Conservation (phyloP, 2,329 filamentous ascomycete species). For the Microdochium paspali region DNA sequence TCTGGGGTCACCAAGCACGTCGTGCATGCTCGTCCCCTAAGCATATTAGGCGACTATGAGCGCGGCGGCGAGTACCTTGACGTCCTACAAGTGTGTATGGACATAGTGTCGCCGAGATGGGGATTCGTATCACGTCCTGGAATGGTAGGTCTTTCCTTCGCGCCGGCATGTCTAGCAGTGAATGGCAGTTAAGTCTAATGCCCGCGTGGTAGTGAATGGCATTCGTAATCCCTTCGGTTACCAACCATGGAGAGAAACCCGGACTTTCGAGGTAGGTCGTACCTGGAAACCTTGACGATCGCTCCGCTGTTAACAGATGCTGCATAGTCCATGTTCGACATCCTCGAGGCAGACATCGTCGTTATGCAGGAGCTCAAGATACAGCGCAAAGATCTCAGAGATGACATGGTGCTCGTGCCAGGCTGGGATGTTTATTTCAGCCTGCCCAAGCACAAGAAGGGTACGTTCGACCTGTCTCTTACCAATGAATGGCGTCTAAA, state of each 20-base stretch:
- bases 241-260: conserved; percentile 68
- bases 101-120: conserved; percentile 40
- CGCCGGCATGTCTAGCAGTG: background rate
- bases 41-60: background rate
- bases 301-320: conserved; percentile 1
- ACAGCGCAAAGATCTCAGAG: conserved; percentile 79
- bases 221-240: conserved; percentile 80
- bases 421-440: conserved; percentile 98
- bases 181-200: conserved; percentile 11
- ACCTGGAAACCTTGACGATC: background rate
- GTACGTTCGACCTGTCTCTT: conserved; percentile 29
- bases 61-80: background rate
- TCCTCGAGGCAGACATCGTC: conserved; percentile 83
- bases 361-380: conserved; percentile 97
- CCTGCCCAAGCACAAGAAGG: conserved; percentile 87
- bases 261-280: conserved; percentile 54
- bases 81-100: background rate
- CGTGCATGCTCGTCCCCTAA: too few species aligned
- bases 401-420: conserved; percentile 91
- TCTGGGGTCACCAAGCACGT: too few species aligned
- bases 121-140: conserved; percentile 76
- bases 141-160: conserved; percentile 49
- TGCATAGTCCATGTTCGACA: conserved; percentile 79
- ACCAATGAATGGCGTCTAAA: conserved; percentile 4
- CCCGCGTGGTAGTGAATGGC: conserved; percentile 54